Percentiles rank a stretch among this genome's conserved stretches.
Conservation (phyloP, 352 stramenopile genomes). For the Phytophthora sansomeana region DNA sequence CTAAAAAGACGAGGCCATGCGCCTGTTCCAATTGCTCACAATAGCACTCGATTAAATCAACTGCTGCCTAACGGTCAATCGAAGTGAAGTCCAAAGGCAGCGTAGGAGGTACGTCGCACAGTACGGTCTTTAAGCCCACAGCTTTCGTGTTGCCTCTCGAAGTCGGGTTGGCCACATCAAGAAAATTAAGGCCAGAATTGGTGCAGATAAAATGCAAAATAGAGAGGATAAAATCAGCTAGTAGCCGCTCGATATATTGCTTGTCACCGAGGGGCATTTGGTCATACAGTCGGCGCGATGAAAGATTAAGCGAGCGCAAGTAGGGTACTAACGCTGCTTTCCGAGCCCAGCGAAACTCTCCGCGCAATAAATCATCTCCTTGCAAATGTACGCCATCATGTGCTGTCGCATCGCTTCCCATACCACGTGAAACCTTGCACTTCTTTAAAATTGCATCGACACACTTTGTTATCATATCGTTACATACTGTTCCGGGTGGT, state of each 20-base stretch:
- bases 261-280: slow-evolving; percentile 1
- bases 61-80: slow-evolving; percentile 9
- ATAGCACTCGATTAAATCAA: slow-evolving; percentile 12
- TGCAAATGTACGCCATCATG: not conserved
- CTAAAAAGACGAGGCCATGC: slow-evolving; percentile 5
- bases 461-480: slow-evolving; percentile 1
- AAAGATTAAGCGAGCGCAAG: slow-evolving; percentile 10
- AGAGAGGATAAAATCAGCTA: slow-evolving; percentile 9
- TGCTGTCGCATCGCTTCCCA: not conserved
- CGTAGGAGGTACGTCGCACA: slow-evolving; percentile 4
- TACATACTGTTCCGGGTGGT: not conserved
- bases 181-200: not conserved
- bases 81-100: slow-evolving; percentile 8
- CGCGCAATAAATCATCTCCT: slow-evolving; percentile 7
- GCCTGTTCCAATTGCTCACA: slow-evolving; percentile 8
- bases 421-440: slow-evolving; percentile 1
- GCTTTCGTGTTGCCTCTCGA: not conserved
- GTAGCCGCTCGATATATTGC: slow-evolving; percentile 1
- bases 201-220: not conserved
- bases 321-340: slow-evolving; percentile 11
- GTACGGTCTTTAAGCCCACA: not conserved
- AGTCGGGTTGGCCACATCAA: not conserved
- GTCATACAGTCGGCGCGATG: slow-evolving; percentile 12
- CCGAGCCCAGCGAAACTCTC: slow-evolving; percentile 7
- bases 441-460: slow-evolving; percentile 9